Evolutionary conservation across 2,329 filamentous ascomycete genomes (phyloP).

Genomic region (Rosellinia necatrix): DNA sequence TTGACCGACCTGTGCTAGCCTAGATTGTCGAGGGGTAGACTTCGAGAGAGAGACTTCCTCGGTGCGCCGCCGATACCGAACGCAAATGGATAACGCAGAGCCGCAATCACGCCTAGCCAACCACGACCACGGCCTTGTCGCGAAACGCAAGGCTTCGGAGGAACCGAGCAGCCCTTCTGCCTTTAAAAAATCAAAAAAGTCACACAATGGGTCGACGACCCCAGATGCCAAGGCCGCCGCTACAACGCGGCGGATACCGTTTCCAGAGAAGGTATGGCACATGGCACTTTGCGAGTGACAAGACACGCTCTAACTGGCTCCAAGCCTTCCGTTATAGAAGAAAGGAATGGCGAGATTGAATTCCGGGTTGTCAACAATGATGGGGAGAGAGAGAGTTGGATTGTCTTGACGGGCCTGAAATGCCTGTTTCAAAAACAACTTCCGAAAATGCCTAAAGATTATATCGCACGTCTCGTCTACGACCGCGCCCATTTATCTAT

Average conservation of each 20-base stretch:
- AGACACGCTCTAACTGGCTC: not conserved
- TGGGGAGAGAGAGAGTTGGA: constrained; percentile 78
- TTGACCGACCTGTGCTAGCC: no score
- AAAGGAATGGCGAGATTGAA: constrained; percentile 89
- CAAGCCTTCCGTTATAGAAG: constrained; percentile 81
- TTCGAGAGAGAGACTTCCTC: no score
- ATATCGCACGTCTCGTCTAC: constrained; percentile 96
- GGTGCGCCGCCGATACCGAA: no score
- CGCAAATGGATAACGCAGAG: no score
- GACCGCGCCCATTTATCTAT: constrained; percentile 96
- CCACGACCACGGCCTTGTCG: no score
- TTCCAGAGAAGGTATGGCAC: constrained; percentile 12
- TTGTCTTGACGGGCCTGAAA: constrained; percentile 90
- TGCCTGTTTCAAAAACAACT: constrained; percentile 98
- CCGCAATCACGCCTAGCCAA: no score
- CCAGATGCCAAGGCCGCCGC: no score
- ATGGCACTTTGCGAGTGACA: not conserved
- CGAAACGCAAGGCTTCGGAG: no score
- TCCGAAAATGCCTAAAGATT: constrained; percentile 99
- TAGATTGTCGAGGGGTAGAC: no score
- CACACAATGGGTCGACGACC: no score
- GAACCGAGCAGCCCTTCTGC: no score
- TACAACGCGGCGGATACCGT: not conserved
- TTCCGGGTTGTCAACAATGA: constrained; percentile 98
- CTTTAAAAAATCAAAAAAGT: no score